These are phyloP conservation scores for Aspergillus bombycis DNA, from an alignment of 2,329 filamentous ascomycete species.

Conservation along the genomic window DNA sequence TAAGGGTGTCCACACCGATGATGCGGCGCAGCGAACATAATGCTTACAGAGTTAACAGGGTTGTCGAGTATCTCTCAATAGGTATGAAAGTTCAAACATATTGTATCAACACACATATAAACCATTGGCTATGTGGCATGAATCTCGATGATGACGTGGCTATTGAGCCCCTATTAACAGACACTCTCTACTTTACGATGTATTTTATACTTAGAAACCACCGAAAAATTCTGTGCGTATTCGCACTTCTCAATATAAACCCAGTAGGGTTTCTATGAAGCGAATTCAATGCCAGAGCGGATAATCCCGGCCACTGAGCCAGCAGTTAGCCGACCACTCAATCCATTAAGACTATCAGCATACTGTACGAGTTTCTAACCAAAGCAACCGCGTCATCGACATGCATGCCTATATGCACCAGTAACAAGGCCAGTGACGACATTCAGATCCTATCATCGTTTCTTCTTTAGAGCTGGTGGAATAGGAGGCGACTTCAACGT, in stretches of 20 bases:
- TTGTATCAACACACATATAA: neutral
- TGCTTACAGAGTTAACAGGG: neutral
- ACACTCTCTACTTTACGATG: conserved; percentile 19
- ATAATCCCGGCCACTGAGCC: conserved; percentile 2
- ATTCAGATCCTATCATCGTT: neutral
- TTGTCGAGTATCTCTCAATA: too few species aligned
- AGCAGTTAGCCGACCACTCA: neutral
- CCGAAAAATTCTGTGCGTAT: neutral
- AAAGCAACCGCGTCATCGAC: neutral
- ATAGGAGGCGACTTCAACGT: conserved; percentile 66
- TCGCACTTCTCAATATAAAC: neutral
- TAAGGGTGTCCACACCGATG: neutral
- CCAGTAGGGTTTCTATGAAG: neutral
- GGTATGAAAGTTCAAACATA: neutral
- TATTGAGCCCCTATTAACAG: neutral
- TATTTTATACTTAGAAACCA: conserved; percentile 19
- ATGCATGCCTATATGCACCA: neutral
- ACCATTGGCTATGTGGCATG: neutral
- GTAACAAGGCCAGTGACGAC: neutral
- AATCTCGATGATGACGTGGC: neutral
- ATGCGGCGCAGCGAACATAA: neutral
- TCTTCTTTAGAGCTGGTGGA: neutral
- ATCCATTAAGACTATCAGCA: neutral
- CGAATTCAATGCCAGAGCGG: neutral
- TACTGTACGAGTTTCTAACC: neutral